Evolutionary conservation across 1,284 basidiomycete species (phyloP).

Genomic region (Anthracocystis walkeri): DNA sequence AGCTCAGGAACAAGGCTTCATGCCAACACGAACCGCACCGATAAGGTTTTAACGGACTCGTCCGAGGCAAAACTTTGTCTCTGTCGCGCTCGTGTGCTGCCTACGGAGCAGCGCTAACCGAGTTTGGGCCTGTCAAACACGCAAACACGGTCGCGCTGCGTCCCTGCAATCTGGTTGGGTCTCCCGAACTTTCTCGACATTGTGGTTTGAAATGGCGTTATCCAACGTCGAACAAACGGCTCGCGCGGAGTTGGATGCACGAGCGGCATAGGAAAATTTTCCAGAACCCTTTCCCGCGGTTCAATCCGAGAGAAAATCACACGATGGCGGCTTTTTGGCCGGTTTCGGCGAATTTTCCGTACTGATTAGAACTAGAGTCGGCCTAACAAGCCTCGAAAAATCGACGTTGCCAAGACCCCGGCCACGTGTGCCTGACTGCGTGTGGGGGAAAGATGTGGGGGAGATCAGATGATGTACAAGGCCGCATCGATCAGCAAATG

Average conservation of each 20-base stretch:
- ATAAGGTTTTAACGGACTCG: conserved; percentile 3
- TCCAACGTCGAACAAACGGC: not conserved
- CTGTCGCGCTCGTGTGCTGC: no score
- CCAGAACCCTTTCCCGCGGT: conserved; percentile 9
- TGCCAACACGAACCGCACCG: not conserved
- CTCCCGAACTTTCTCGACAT: conserved; percentile 9
- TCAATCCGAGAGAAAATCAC: conserved; percentile 4
- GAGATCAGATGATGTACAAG: no score
- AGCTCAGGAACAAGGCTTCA: not conserved
- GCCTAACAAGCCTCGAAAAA: not conserved
- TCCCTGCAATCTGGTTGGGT: conserved; percentile 20
- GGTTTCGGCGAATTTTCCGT: conserved; percentile 7
- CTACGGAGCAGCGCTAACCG: not conserved
- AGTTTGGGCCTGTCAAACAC: not conserved
- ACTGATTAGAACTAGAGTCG: not conserved
- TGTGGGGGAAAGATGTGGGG: no score
- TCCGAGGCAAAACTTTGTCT: not conserved
- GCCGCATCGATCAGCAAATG: no score
- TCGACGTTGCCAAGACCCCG: no score
- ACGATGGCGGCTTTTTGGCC: not conserved
- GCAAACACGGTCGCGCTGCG: conserved; percentile 1
- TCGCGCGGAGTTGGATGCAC: conserved; percentile 8
- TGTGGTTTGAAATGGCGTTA: conserved; percentile 26
- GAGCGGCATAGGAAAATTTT: not conserved
- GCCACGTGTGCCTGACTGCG: no score